phyloP scores from a whole-genome alignment of 352 stramenopile species.

The Phytopythium litorale region DNA sequence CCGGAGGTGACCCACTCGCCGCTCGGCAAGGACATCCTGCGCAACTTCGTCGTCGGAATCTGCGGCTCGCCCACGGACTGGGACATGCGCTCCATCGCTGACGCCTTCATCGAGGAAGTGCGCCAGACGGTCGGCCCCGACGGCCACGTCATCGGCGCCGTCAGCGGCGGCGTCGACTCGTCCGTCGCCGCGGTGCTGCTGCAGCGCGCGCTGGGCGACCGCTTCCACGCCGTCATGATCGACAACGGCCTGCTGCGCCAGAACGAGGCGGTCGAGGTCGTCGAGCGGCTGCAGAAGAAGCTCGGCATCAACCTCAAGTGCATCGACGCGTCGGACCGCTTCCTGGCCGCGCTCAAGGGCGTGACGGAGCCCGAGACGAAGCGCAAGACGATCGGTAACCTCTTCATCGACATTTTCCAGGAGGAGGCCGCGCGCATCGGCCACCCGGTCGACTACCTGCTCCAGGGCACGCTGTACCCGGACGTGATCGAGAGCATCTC shows the following conservation, averaged over 20 bases:
- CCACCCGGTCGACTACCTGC: slow-evolving; percentile 90
- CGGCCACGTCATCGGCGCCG: slow-evolving; percentile 97
- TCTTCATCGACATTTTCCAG: slow-evolving; percentile 99
- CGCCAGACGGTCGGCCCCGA: slow-evolving; percentile 90
- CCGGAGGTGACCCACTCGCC: slow-evolving; percentile 97
- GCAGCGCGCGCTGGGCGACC: slow-evolving; percentile 95
- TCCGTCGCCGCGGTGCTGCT: slow-evolving; percentile 98
- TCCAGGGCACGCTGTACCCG: slow-evolving; percentile 99
- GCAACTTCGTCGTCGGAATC: slow-evolving; percentile 98
- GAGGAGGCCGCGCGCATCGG: slow-evolving; percentile 82
- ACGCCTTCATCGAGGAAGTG: slow-evolving; percentile 88
- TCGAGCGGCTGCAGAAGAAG: slow-evolving; percentile 87
- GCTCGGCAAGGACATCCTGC: slow-evolving; percentile 92
- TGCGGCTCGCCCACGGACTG: slow-evolving; percentile 94
- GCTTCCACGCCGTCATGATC: slow-evolving; percentile 99
- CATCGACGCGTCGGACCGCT: slow-evolving; percentile 96
- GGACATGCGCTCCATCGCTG: slow-evolving; percentile 97
- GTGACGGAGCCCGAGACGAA: slow-evolving; percentile 98
- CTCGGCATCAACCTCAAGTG: slow-evolving; percentile 96
- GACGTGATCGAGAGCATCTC: slow-evolving; percentile 99
- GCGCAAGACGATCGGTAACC: slow-evolving; percentile 98
- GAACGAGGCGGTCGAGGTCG: slow-evolving; percentile 93
- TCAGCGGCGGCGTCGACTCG: slow-evolving; percentile 98
- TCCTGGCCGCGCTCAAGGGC: slow-evolving; percentile 91
- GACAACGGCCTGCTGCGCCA: slow-evolving; percentile 98